phyloP scores from a whole-genome alignment of 2,329 filamentous ascomycete species.

The Ophiosphaerella herpotricha region DNA sequence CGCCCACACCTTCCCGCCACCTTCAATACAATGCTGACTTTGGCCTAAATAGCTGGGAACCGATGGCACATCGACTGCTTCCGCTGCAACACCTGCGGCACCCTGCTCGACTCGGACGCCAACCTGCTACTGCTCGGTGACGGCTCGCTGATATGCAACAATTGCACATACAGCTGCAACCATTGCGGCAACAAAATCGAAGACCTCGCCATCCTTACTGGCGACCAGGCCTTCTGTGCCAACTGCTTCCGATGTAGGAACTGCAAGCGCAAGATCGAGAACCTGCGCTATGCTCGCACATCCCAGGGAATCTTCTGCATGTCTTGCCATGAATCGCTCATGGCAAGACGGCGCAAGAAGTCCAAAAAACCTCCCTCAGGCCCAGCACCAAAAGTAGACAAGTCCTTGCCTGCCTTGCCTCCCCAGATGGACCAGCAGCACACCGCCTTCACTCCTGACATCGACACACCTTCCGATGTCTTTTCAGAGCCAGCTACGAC shows the following conservation, averaged over 20 bases:
- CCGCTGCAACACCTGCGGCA: conserved; percentile 93
- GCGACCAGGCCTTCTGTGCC: conserved; percentile 96
- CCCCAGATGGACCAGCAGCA: conserved; percentile 66
- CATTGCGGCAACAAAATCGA: conserved; percentile 98
- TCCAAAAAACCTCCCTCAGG: conserved; percentile 59
- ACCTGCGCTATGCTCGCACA: conserved; percentile 93
- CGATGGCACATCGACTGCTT: conserved; percentile 99
- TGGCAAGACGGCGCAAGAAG: conserved; percentile 89
- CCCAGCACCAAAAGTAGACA: conserved; percentile 72
- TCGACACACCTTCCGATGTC: conserved; percentile 62
- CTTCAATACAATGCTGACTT: conserved; percentile 28
- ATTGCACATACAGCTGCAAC: conserved; percentile 98
- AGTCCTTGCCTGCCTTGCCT: conserved; percentile 88
- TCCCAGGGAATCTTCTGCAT: conserved; percentile 99
- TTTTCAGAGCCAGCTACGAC: conserved; percentile 68
- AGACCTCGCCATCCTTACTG: conserved; percentile 93
- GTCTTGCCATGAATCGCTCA: conserved; percentile 95
- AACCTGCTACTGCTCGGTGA: conserved; percentile 96
- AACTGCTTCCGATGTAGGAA: conserved; percentile 97
- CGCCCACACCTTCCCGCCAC: conserved; percentile 5
- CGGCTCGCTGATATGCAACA: conserved; percentile 97
- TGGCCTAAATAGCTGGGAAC: conserved; percentile 71
- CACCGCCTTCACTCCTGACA: conserved; percentile 62
- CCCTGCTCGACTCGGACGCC: conserved; percentile 95
- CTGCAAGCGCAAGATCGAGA: conserved; percentile 98